A percentile compares a stretch with the other conserved stretches of the same genome.
These are phyloP conservation scores for Neopestalotiopsis sp. DNA, from an alignment of 2,329 filamentous ascomycete species.

Conservation along the genomic window DNA sequence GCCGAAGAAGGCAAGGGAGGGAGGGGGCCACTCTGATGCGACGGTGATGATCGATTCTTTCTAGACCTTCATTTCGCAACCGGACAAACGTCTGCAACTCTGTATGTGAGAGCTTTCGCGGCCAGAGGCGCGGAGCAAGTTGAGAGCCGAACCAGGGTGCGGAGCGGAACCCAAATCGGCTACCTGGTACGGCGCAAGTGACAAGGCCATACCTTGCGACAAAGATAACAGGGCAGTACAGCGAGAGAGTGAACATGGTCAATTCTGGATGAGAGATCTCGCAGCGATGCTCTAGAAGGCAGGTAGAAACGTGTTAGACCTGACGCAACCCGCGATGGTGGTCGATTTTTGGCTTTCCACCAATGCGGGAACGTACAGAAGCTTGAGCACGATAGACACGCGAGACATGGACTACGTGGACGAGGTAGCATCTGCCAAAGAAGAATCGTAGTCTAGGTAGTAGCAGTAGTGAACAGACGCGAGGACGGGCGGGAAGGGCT, in stretches of 20 bases:
- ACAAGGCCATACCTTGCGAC: slow-evolving; percentile 4
- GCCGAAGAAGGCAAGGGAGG: background rate
- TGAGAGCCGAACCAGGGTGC: slow-evolving; percentile 1
- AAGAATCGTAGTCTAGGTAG: background rate
- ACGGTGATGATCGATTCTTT: background rate
- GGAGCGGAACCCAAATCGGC: slow-evolving; percentile 14
- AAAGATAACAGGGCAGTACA: slow-evolving; percentile 14
- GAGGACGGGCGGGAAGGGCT: background rate
- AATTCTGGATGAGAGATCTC: slow-evolving; percentile 3
- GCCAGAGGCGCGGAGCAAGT: slow-evolving; percentile 6
- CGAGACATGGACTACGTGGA: slow-evolving; percentile 1
- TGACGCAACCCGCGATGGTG: slow-evolving; percentile 2
- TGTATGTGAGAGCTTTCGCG: background rate
- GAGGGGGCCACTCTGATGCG: background rate
- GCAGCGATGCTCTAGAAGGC: slow-evolving; percentile 15
- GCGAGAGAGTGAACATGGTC: slow-evolving; percentile 2
- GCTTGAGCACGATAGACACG: background rate
- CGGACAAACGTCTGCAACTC: background rate
- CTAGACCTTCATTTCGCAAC: slow-evolving; percentile 11
- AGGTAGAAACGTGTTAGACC: slow-evolving; percentile 11
- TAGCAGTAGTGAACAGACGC: background rate
- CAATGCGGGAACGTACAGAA: slow-evolving; percentile 10
- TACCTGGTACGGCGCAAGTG: slow-evolving; percentile 4
- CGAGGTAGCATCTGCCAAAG: background rate
- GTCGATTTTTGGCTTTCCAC: slow-evolving; percentile 10